Conservation (phyloP, 2,329 filamentous ascomycete genomes). For the Coccinonectria pachysandricola region DNA sequence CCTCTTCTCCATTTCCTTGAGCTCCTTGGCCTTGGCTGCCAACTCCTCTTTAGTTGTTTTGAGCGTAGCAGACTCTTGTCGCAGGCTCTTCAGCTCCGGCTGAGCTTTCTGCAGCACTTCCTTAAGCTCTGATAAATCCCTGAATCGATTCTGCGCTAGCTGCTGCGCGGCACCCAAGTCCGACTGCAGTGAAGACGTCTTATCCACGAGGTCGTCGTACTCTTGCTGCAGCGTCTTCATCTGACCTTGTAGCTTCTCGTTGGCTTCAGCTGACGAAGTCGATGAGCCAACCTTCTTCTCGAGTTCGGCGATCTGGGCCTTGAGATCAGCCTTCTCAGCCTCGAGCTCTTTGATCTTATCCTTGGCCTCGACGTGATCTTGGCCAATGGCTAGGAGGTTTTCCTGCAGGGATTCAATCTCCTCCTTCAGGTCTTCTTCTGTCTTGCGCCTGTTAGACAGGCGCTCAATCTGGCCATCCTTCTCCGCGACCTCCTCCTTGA, state of each 20-base stretch:
- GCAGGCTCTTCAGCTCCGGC: conserved; percentile 70
- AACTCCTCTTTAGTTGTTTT: conserved; percentile 70
- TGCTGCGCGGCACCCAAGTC: conserved; percentile 81
- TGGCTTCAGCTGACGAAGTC: conserved; percentile 29
- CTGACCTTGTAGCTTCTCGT: conserved; percentile 48
- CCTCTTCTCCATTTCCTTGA: conserved; percentile 68
- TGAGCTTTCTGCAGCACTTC: conserved; percentile 77
- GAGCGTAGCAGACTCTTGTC: conserved; percentile 65
- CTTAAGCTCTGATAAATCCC: conserved; percentile 71
- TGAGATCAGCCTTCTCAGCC: conserved; percentile 55
- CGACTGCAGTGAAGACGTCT: conserved; percentile 60
- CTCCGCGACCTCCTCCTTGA: conserved; percentile 44
- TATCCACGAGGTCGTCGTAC: conserved; percentile 59
- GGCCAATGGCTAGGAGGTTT: conserved; percentile 66
- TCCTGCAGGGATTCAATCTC: conserved; percentile 80
- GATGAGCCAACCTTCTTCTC: conserved; percentile 56
- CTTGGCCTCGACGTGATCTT: conserved; percentile 76
- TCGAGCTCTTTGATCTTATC: conserved; percentile 63
- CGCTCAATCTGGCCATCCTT: conserved; percentile 66
- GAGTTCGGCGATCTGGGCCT: conserved; percentile 51
- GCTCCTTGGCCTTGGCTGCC: conserved; percentile 42
- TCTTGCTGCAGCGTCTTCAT: conserved; percentile 45
- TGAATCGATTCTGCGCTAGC: conserved; percentile 77
- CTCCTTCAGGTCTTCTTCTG: conserved; percentile 69
- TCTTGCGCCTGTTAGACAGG: conserved; percentile 58